A percentile compares a stretch with the other conserved stretches of the same genome.
phyloP scores from a whole-genome alignment of 2,329 filamentous ascomycete species.

The Elsinoe necatrix region DNA sequence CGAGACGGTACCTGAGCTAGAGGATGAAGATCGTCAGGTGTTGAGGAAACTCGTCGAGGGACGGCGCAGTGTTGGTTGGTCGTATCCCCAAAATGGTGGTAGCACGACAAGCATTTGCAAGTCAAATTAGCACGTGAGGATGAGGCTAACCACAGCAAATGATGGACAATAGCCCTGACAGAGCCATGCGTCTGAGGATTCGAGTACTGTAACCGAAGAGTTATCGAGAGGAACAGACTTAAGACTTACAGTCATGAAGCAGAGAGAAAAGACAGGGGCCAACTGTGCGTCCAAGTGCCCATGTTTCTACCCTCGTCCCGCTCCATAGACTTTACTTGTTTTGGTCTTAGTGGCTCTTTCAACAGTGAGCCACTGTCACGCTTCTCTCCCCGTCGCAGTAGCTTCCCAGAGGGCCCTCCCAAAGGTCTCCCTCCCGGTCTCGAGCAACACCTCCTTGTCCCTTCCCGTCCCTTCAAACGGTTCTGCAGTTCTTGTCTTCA shows the following conservation, averaged over 20 bases:
- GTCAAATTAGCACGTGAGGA: background rate
- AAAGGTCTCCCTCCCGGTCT: background rate
- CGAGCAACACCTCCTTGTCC: slow-evolving; percentile 9
- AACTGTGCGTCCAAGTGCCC: slow-evolving; percentile 7
- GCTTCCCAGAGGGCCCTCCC: background rate
- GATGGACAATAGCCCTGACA: slow-evolving; percentile 6
- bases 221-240: background rate
- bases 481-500: background rate
- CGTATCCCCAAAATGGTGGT: background rate
- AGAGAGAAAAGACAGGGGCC: slow-evolving; percentile 10
- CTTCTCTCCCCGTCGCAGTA: too few relatives aligned
- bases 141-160: background rate
- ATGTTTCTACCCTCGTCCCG: slow-evolving; percentile 6
- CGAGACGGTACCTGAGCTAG: background rate
- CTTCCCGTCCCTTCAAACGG: slow-evolving; percentile 7
- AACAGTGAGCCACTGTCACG: background rate
- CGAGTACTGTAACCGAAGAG: slow-evolving; percentile 5
- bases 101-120: background rate
- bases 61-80: background rate
- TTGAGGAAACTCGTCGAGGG: background rate
- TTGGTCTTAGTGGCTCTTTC: background rate
- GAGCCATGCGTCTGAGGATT: slow-evolving; percentile 13
- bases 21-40: slow-evolving; percentile 2
- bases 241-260: too few relatives aligned
- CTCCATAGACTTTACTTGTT: background rate